Conservation (phyloP, 2,329 filamentous ascomycete species). For the Penicillium sp. region DNA sequence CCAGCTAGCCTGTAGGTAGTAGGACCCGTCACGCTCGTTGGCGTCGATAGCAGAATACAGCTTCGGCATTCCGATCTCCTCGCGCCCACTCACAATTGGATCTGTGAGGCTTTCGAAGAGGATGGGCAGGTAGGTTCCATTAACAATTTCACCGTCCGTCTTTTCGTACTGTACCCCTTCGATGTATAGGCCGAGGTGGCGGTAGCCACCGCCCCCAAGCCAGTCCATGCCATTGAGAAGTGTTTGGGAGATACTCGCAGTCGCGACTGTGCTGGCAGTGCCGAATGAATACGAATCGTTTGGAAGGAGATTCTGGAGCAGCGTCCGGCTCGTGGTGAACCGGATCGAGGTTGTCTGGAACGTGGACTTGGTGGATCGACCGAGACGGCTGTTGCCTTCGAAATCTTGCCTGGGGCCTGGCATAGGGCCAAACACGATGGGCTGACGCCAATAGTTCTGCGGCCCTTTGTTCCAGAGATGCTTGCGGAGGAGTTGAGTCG, state of each 20-base stretch:
- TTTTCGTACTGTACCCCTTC: conserved; percentile 65
- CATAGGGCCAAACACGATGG: conserved; percentile 54
- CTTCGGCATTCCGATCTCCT: conserved; percentile 68
- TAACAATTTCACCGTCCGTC: conserved; percentile 52
- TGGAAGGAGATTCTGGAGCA: conserved; percentile 56
- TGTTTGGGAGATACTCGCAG: conserved; percentile 49
- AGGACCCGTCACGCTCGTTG: conserved; percentile 40
- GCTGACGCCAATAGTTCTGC: conserved; percentile 51
- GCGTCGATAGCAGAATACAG: conserved; percentile 59
- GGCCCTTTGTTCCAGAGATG: conserved; percentile 50
- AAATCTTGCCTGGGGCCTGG: conserved; percentile 50
- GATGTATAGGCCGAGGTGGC: conserved; percentile 63
- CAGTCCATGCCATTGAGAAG: conserved; percentile 60
- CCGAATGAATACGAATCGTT: conserved; percentile 49
- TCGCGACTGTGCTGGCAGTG: conserved; percentile 50
- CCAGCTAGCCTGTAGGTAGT: conserved; percentile 50
- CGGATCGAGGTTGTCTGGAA: conserved; percentile 55
- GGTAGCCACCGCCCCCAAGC: conserved; percentile 66
- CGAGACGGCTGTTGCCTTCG: conserved; percentile 25
- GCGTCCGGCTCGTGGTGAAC: conserved; percentile 57
- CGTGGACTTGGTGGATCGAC: conserved; percentile 37
- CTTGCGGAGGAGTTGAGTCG: conserved; percentile 55
- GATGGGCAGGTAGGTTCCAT: conserved; percentile 61
- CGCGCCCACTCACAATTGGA: conserved; percentile 63
- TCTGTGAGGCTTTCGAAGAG: conserved; percentile 65